These are phyloP conservation scores for Oryza coarctata DNA, from an alignment of 176 grass and related monocot genomes.

Conservation along the genomic window DNA sequence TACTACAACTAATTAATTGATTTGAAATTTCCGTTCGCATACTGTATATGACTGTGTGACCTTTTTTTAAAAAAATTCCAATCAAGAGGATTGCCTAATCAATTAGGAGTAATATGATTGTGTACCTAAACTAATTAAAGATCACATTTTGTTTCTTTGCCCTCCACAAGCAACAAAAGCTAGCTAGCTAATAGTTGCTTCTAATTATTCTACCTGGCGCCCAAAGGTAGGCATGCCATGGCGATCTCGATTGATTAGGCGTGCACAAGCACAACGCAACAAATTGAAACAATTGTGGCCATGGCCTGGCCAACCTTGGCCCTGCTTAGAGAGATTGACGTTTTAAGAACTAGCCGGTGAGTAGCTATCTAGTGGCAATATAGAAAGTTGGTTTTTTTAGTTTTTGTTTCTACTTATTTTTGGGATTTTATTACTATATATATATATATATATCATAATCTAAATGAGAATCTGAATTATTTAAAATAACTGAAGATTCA, in stretches of 20 bases:
- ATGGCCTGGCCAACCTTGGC: constrained; percentile 4
- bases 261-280: constrained; percentile 5
- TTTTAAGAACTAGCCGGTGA: too few species aligned
- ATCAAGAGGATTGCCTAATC: neutral
- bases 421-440: too few species aligned
- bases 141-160: neutral
- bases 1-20: neutral
- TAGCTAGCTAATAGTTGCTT: neutral
- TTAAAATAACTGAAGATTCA: too few species aligned
- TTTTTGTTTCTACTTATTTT: too few species aligned
- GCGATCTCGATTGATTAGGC: neutral
- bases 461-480: too few species aligned
- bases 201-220: neutral
- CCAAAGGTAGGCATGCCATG: neutral
- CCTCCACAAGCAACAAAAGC: constrained; percentile 13
- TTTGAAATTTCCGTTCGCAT: too few species aligned
- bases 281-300: neutral
- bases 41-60: neutral
- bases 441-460: too few species aligned
- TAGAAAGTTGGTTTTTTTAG: too few species aligned
- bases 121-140: neutral
- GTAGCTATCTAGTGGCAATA: too few species aligned
- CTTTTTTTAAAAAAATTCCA: neutral
- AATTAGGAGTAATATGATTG: neutral
- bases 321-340: too few species aligned